Base-by-base conservation (phyloP, 2,329 filamentous ascomycete genomes). In the Aspergillus latus region DNA sequence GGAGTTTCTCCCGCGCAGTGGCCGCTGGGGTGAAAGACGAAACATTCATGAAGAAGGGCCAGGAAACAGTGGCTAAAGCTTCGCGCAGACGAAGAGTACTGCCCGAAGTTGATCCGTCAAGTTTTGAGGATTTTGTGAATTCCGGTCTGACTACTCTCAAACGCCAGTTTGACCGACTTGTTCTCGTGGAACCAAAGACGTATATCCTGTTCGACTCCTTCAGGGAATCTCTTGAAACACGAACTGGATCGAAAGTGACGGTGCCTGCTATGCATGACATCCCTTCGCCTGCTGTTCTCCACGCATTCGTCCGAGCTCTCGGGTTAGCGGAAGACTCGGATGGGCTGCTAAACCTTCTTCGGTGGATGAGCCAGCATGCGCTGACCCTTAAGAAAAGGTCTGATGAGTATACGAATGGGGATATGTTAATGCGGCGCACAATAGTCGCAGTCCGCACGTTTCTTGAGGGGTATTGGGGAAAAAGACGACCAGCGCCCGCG, bases 291-390 rank as follows among this genome's bases (percentile, higher is more conserved):
- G 70, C 73, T 36, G 62, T 66, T 10, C 66, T 79, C 10, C 77
- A 79, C 64, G 66, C 66, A 4, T 76, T 76, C 56, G 68, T 77
- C 44, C 68, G 76, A 42, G 71, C 72, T 30, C 65, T 79, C 10
- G 77, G 76, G 9, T 59, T 70, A 4, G 68, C 70, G 5, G 67
- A 68, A 54, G 77, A 79, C 53, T 68, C 71, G 40, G 66, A 74
- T 37, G 71, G 73, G 10, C 56, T 79, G 16, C 52, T 77, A 34
- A 67, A 67, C 47, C 64, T 79, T 21, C 62, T 79, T 42, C 68
- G 66, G 15, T 78, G 76, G 76, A 77, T 79, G 72, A 70, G 66
- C 30, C 62, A 62, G 43, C 70, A 67, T 56, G 65, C 68, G 11
- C 44, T 58, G 30, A 62, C 68, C 4, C 57, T 79, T 15, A 68